Evolutionary conservation across 805 yeast species (phyloP).

Genomic region (Yarrowia divulgata): DNA sequence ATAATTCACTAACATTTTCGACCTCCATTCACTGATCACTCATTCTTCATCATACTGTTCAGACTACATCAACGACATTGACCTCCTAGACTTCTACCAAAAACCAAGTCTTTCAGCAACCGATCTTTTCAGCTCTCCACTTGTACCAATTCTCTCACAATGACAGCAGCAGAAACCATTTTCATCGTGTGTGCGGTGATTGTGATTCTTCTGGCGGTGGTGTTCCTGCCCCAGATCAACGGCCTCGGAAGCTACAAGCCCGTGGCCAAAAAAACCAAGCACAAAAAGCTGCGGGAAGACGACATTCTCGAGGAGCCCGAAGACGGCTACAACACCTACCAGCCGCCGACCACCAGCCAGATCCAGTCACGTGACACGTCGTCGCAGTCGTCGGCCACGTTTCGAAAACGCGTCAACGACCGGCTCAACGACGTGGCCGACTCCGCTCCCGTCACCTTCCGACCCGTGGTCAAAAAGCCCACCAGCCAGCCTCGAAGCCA

Average conservation of each 20-base stretch:
- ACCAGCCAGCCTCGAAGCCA: neutral
- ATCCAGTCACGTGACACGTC: slow-evolving; percentile 30
- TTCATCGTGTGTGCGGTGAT: slow-evolving; percentile 19
- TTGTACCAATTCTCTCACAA: neutral
- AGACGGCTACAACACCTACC: slow-evolving; percentile 5
- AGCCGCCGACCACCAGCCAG: slow-evolving; percentile 28
- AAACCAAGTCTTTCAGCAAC: too few relatives aligned
- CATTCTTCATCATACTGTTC: too few relatives aligned
- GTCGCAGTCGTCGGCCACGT: neutral
- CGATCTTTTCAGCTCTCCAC: neutral
- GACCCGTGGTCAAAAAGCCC: slow-evolving; percentile 30
- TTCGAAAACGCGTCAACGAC: slow-evolving; percentile 31
- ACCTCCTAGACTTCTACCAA: too few relatives aligned
- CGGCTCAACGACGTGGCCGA: slow-evolving; percentile 13
- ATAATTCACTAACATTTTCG: too few relatives aligned
- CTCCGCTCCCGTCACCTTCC: slow-evolving; percentile 17
- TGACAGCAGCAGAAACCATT: slow-evolving; percentile 17
- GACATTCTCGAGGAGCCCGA: slow-evolving; percentile 20
- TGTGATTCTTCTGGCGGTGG: slow-evolving; percentile 32
- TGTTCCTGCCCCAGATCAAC: slow-evolving; percentile 39
- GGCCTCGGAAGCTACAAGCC: slow-evolving; percentile 41
- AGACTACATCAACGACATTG: neutral
- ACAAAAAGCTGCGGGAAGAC: slow-evolving; percentile 11
- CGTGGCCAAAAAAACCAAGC: slow-evolving; percentile 4
- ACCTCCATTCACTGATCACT: too few relatives aligned